Conservation (phyloP, 805 yeast genomes). For the Lachancea meyersii region DNA sequence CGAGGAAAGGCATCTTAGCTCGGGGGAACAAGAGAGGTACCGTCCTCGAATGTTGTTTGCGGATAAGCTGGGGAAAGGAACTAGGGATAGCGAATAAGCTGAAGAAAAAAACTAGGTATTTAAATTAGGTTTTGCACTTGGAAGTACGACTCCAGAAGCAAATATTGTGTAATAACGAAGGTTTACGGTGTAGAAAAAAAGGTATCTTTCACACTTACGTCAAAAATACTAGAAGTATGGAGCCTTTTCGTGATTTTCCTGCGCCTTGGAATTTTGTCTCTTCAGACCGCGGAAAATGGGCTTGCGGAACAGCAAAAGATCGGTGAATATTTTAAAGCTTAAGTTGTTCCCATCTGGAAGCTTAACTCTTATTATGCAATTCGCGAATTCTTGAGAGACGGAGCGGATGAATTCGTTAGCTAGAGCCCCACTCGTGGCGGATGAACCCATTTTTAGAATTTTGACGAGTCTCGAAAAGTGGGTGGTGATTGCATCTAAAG, state of each 20-base stretch:
- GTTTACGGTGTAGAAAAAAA: background rate
- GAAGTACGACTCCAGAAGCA: background rate
- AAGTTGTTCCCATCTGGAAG: slow-evolving; percentile 52
- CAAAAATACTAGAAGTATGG: background rate
- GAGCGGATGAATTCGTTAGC: slow-evolving; percentile 36
- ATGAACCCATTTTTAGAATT: slow-evolving; percentile 43
- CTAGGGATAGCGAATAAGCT: background rate
- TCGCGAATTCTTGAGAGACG: slow-evolving; percentile 64
- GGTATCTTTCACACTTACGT: background rate
- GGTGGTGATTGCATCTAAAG: slow-evolving; percentile 71
- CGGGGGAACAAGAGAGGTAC: slow-evolving; percentile 20
- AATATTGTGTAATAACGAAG: background rate
- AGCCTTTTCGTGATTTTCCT: background rate
- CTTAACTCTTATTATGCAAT: slow-evolving; percentile 44
- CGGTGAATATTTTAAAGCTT: slow-evolving; percentile 53
- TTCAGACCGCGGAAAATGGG: slow-evolving; percentile 61
- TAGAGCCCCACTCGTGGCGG: slow-evolving; percentile 24
- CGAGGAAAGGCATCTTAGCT: slow-evolving; percentile 19
- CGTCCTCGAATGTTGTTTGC: slow-evolving; percentile 30
- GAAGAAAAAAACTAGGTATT: too few relatives aligned
- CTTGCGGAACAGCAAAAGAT: slow-evolving; percentile 54
- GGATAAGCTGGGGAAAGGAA: slow-evolving; percentile 10
- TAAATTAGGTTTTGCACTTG: background rate
- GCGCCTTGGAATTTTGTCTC: slow-evolving; percentile 19
- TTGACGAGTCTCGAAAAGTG: slow-evolving; percentile 63